Base-by-base conservation (phyloP, 345 rosid species). In the thale cress (Arabidopsis thaliana) region DNA sequence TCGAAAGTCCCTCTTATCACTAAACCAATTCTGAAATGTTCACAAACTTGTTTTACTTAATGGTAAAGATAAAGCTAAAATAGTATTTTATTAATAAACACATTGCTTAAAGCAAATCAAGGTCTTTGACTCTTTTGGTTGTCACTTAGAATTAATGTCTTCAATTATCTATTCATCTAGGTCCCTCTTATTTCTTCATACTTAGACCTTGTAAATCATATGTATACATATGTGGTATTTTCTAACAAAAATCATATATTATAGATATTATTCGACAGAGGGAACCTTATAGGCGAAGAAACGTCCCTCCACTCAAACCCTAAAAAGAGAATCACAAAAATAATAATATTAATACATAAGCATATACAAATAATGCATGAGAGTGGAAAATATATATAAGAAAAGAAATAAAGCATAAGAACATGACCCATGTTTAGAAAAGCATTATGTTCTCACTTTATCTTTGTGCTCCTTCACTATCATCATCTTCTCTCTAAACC, bases 401-500 rank as follows among this genome's bases (percentile, higher is more conserved):
- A 59, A 46, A 55, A 46, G 14, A 46, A 56, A 49, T 20, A 71
- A 77, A 77, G 76, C 80, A 71, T 37, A 71, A 70, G 67, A 57
- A 70, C 72, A 71, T 64, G 80, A 77, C 76, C 71, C 76, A 65
- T 70, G 71, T 71, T 77, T 45, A 8, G 57, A 65, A 71, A 77
- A 71, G 67, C 66, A 71, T 55, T 30, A 64, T 71, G 76, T 65
- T 58, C 57, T 67, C 23, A 36, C 80, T 71, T 77, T 77, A 71
- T 65, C 76, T 65, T 77, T 71, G 60, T 77, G 76, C 77, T 77
- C 56, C 40, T 77, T 48, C 72, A 71, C 77, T 68, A 76, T 60
- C 79, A 76, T 76, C 74, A 7, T 69, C 70, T 69, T 76, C 70
- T 76, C 75, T 55, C 71, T 45, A 62, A 76, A 55, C 75, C 25